These are phyloP conservation scores for Fennellomyces sp. DNA, from an alignment of 371 early-diverging fungal species.

Conservation along the genomic window DNA sequence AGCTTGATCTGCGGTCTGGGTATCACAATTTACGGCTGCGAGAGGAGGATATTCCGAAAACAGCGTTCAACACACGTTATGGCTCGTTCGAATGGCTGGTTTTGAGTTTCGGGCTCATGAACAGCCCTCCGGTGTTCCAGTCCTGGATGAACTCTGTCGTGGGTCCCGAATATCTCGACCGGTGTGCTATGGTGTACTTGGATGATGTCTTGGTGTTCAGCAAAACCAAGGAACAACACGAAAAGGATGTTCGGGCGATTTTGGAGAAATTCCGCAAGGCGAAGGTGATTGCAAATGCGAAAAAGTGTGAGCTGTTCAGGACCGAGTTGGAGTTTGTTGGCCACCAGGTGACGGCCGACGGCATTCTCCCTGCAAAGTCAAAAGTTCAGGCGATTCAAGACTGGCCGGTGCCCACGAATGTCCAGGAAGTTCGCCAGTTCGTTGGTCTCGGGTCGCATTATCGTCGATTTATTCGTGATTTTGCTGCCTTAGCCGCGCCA, in stretches of 20 bases:
- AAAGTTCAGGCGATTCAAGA: too few species aligned
- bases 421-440: too few species aligned
- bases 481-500: too few species aligned
- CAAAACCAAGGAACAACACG: constrained; percentile 45
- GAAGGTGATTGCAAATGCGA: constrained; percentile 34
- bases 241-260: constrained; percentile 30
- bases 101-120: constrained; percentile 53
- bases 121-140: constrained; percentile 51
- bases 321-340: constrained; percentile 40
- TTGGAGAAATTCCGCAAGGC: too few species aligned
- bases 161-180: constrained; percentile 29
- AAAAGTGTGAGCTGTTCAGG: constrained; percentile 55
- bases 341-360: too few species aligned
- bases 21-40: constrained; percentile 41
- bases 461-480: too few species aligned
- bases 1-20: constrained; percentile 45
- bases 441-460: too few species aligned
- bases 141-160: constrained; percentile 41
- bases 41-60: constrained; percentile 19
- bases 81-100: constrained; percentile 51
- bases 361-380: too few species aligned
- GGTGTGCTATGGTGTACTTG: constrained; percentile 46
- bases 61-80: constrained; percentile 31
- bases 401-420: too few species aligned
- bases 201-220: constrained; percentile 66